Conservation (phyloP, 75 land plant genomes). For the Cupressus sempervirens region DNA sequence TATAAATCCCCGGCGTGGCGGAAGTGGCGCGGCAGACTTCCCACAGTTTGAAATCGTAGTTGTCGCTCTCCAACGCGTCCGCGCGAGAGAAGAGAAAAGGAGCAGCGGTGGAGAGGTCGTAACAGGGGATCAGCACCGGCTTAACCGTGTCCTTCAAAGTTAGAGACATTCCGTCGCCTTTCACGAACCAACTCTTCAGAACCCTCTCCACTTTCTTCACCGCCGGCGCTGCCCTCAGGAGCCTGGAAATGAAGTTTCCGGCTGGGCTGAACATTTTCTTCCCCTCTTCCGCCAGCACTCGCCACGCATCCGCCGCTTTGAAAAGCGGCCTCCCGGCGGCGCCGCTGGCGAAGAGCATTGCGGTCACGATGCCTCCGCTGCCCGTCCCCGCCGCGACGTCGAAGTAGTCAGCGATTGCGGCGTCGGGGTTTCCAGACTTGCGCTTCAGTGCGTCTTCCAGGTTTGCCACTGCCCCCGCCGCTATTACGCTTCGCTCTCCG, state of each 20-base stretch:
- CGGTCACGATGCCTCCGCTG: slow-evolving; percentile 70
- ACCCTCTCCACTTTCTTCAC: slow-evolving; percentile 39
- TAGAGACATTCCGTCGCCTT: slow-evolving; percentile 42
- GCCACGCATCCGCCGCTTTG: slow-evolving; percentile 43
- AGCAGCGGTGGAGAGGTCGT: slow-evolving; percentile 68
- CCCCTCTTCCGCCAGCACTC: slow-evolving; percentile 23
- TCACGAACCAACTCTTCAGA: slow-evolving; percentile 41
- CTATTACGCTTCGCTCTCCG: slow-evolving; percentile 53
- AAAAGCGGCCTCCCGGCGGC: slow-evolving; percentile 53
- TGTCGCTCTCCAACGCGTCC: slow-evolving; percentile 60
- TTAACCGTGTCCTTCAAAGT: slow-evolving; percentile 73
- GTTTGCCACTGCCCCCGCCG: slow-evolving; percentile 55
- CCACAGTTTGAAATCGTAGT: slow-evolving; percentile 82
- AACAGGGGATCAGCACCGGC: slow-evolving; percentile 88
- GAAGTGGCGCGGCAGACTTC: slow-evolving; percentile 83
- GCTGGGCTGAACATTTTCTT: slow-evolving; percentile 35
- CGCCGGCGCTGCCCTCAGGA: slow-evolving; percentile 26
- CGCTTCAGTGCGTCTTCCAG: slow-evolving; percentile 54
- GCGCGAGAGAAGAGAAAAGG: slow-evolving; percentile 86
- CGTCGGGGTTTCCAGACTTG: slow-evolving; percentile 53
- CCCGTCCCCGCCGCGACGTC: slow-evolving; percentile 84
- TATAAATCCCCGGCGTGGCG: slow-evolving; percentile 70
- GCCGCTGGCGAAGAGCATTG: slow-evolving; percentile 51
- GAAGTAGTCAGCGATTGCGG: slow-evolving; percentile 76
- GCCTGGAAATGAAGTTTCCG: slow-evolving; percentile 17